These are phyloP conservation scores for Macaranga tanarius DNA, from an alignment of 441 rosid genomes.

Conservation along the genomic window DNA sequence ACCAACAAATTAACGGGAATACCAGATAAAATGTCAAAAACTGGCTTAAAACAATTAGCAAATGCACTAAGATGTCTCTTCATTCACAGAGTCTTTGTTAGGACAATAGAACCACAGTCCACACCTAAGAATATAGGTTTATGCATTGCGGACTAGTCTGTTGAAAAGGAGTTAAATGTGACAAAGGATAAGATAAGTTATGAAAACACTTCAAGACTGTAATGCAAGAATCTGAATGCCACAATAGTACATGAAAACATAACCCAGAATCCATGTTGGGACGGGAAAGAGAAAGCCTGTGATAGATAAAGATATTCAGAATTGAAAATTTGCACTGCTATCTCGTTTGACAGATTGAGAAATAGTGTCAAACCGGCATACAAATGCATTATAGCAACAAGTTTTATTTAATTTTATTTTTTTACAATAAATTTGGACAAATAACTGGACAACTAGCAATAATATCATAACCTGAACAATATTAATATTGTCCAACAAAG, in stretches of 20 bases:
- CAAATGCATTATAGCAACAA: background rate
- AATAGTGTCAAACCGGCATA: constrained; percentile 2
- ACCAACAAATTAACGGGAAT: constrained; percentile 20
- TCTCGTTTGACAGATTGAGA: background rate
- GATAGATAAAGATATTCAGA: background rate
- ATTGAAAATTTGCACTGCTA: background rate
- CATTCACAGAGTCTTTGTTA: background rate
- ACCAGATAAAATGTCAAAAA: background rate
- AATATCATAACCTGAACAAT: background rate
- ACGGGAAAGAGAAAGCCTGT: background rate
- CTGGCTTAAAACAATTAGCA: background rate
- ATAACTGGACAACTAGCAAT: background rate
- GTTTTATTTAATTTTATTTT: background rate
- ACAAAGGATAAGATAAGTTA: background rate
- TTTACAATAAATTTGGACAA: background rate
- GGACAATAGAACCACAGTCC: constrained; percentile 1
- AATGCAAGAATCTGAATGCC: constrained; percentile 1
- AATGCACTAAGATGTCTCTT: background rate
- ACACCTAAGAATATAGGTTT: background rate
- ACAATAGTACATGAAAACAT: background rate
- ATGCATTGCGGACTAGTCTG: background rate
- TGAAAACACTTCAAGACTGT: background rate
- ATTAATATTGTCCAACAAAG: background rate
- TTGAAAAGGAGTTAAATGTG: background rate
- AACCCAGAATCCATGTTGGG: background rate